Conservation (phyloP, 83 land plant genomes). For the Picea engelmannii region DNA sequence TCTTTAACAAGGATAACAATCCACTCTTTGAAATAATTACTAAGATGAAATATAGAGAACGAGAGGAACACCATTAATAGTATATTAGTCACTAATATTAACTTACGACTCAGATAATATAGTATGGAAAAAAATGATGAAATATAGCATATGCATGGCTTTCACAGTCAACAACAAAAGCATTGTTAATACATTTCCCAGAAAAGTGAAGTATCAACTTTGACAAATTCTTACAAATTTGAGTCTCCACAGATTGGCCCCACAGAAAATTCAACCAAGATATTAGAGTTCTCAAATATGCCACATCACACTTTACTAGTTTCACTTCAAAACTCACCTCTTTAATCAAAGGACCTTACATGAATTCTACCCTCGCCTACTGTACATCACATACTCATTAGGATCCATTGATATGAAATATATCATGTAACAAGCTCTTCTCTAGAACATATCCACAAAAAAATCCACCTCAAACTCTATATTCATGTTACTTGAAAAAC, state of each 20-base stretch:
- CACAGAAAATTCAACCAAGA: conserved; percentile 93
- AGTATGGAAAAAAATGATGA: neutral
- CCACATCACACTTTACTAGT: conserved; percentile 80
- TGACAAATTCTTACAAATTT: conserved; percentile 89
- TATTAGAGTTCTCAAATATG: conserved; percentile 84
- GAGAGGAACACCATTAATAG: neutral
- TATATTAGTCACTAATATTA: neutral
- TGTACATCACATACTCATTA: conserved; percentile 98
- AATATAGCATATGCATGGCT: neutral
- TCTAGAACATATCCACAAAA: conserved; percentile 83
- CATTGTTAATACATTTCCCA: neutral
- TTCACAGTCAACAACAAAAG: neutral
- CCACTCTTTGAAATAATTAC: no score
- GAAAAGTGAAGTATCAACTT: conserved; percentile 45
- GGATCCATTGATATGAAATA: conserved; percentile 63
- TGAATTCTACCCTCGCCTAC: conserved; percentile 76
- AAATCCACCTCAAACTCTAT: conserved; percentile 94
- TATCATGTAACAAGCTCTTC: conserved; percentile 83
- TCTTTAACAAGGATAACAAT: neutral
- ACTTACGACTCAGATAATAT: neutral
- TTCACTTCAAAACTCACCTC: conserved; percentile 92
- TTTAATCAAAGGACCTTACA: conserved; percentile 73
- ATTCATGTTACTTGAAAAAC: conserved; percentile 52
- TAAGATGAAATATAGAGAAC: neutral
- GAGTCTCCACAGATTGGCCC: conserved; percentile 90